Base-by-base conservation (phyloP, 2,329 filamentous ascomycete genomes). In the Orbilia javanica region DNA sequence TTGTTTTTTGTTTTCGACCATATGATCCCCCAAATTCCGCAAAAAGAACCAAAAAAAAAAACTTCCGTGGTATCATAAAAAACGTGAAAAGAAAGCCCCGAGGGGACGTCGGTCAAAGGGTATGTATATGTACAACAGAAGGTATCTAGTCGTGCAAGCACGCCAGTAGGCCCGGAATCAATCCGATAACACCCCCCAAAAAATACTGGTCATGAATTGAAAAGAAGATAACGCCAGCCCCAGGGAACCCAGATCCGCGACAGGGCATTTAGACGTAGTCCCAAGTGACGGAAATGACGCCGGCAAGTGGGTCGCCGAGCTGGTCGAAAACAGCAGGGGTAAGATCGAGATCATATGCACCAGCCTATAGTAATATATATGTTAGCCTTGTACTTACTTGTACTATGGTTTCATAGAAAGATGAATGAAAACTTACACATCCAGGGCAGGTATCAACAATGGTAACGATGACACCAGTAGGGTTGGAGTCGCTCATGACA, bases 381-480 rank as follows among this genome's bases (percentile, higher is more conserved):
- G 34, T 27, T 29, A 48, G 48, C n/a, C 11, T 81, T 67, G 69
- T 63, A n/a, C 63, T 53, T 5, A 22, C n/a, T 36, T 15, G 36
- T 15, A 15, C 13, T 2, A 39, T 20, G 4, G n/a, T 46, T 6
- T 46, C 20, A 20, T 34, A 31, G 3, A n/a, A 18, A 31, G 18
- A 34, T 34, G 11, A 25, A 29, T 57, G n/a, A 7, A 15, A 76
- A 81, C 81, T 81, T 80, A 81, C 81, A 46, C 81, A 81, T 80
- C 55, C 78, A 1, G 69, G 70, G 46, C 81, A 82, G 1, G 52
- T 75, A 55, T 81, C 81, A 13, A 70, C 57, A 31, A 80, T 73
- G 0, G 13, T 80, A 15, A 80, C 77, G 8, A 46, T 71, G 39
- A 81, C 52, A 4, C 36, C n/a, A 5, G 57, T 53, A 1, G 42